phyloP scores from a whole-genome alignment of 106 monocot genomes.

The Dendrobium catenatum region DNA sequence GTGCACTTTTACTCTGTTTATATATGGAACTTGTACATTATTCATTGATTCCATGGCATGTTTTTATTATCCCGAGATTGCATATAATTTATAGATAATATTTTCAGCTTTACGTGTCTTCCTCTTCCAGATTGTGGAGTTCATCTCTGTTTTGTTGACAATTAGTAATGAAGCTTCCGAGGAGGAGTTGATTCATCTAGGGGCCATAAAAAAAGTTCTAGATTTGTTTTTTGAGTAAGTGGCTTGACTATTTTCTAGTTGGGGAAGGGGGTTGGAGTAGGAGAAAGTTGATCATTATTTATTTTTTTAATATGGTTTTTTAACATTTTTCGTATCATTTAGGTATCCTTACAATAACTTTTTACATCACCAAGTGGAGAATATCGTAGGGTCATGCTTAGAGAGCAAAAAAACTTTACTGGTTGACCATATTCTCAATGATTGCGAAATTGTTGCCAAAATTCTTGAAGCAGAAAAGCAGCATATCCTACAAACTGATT shows the following conservation, averaged over 20 bases:
- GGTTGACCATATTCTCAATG: constrained; percentile 64
- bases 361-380: constrained; percentile 94
- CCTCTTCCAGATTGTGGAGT: constrained; percentile 85
- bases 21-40: not conserved
- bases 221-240: constrained; percentile 97
- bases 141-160: constrained; percentile 85
- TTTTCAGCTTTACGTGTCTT: not conserved
- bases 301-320: not conserved
- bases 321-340: not conserved
- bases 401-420: constrained; percentile 57
- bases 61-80: not conserved
- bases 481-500: constrained; percentile 30
- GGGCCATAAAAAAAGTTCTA: constrained; percentile 49
- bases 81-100: not conserved
- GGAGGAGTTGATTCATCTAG: constrained; percentile 55
- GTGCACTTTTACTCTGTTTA: not conserved
- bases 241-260: not conserved
- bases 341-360: constrained; percentile 99
- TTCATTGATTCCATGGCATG: not conserved
- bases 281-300: not conserved
- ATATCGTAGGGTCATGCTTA: constrained; percentile 75
- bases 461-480: constrained; percentile 79
- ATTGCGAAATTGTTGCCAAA: constrained; percentile 58
- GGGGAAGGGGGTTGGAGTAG: not conserved
- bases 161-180: constrained; percentile 79